These are phyloP conservation scores for Blastobotrys serpentis DNA, from an alignment of 1,139 yeast genomes.

Conservation along the genomic window DNA sequence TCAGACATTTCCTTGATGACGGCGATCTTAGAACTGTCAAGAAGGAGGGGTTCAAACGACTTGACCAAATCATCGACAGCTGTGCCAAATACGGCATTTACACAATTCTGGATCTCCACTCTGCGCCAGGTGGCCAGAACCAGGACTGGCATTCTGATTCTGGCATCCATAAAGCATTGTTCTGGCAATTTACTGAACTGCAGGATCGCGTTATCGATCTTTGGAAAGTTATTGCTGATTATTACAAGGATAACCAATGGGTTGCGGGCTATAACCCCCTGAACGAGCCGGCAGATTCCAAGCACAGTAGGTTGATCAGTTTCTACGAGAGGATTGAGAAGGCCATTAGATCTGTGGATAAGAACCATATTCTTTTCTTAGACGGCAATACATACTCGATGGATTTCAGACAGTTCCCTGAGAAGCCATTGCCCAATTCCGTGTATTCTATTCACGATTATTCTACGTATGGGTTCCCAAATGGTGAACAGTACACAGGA, in stretches of 20 bases:
- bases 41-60: conserved; percentile 44
- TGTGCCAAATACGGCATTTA: conserved; percentile 44
- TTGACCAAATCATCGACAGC: conserved; percentile 44
- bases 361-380: conserved; percentile 46
- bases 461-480: conserved; percentile 45
- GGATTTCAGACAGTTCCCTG: conserved; percentile 48
- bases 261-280: conserved; percentile 52
- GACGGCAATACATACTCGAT: conserved; percentile 51
- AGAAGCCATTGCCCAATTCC: conserved; percentile 39
- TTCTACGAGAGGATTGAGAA: conserved; percentile 42
- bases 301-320: conserved; percentile 42
- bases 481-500: conserved; percentile 18
- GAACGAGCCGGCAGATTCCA: conserved; percentile 48
- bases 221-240: conserved; percentile 45
- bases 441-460: conserved; percentile 52
- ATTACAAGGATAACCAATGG: conserved; percentile 46
- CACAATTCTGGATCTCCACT: conserved; percentile 48
- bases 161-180: conserved; percentile 44
- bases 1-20: conserved; percentile 48
- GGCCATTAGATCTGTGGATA: conserved; percentile 44
- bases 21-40: conserved; percentile 43
- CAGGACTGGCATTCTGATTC: conserved; percentile 53
- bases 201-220: conserved; percentile 46
- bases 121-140: conserved; percentile 51
- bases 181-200: conserved; percentile 48